These are phyloP conservation scores for Euryodendron excelsum DNA, from an alignment of 148 eudicot species.

Conservation along the genomic window DNA sequence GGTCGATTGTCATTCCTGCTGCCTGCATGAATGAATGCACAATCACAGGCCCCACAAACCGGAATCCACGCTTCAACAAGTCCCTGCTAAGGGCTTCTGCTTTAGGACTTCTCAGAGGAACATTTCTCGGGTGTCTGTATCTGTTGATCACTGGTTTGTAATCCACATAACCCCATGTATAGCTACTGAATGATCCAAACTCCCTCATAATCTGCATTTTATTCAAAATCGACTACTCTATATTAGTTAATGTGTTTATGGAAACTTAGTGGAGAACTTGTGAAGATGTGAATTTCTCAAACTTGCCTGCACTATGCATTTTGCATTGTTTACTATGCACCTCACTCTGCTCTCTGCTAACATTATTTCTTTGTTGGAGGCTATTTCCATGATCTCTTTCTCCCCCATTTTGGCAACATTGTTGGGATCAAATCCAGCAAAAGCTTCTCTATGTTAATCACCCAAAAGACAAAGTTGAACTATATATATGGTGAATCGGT, in stretches of 20 bases:
- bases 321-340: slow-evolving; percentile 89
- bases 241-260: too few relatives aligned
- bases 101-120: slow-evolving; percentile 84
- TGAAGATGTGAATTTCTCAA: neutral
- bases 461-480: neutral
- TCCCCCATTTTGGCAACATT: slow-evolving; percentile 75
- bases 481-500: too few relatives aligned
- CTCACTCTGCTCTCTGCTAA: slow-evolving; percentile 83
- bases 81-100: slow-evolving; percentile 92
- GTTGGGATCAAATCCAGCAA: slow-evolving; percentile 74
- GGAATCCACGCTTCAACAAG: slow-evolving; percentile 63
- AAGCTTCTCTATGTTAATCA: slow-evolving; percentile 55
- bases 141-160: slow-evolving; percentile 85
- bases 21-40: slow-evolving; percentile 93
- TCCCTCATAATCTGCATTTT: slow-evolving; percentile 59
- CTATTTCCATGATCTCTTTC: slow-evolving; percentile 56
- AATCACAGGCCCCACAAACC: slow-evolving; percentile 92
- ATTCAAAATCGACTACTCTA: neutral
- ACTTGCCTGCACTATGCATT: slow-evolving; percentile 76
- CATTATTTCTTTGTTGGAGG: slow-evolving; percentile 59
- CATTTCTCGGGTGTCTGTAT: slow-evolving; percentile 77
- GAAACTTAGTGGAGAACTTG: neutral
- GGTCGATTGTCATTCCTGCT: slow-evolving; percentile 94
- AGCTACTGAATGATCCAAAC: slow-evolving; percentile 88
- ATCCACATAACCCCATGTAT: slow-evolving; percentile 76